Conservation (phyloP, 1,139 yeast species). For the Trichomonascaceae sp. region DNA sequence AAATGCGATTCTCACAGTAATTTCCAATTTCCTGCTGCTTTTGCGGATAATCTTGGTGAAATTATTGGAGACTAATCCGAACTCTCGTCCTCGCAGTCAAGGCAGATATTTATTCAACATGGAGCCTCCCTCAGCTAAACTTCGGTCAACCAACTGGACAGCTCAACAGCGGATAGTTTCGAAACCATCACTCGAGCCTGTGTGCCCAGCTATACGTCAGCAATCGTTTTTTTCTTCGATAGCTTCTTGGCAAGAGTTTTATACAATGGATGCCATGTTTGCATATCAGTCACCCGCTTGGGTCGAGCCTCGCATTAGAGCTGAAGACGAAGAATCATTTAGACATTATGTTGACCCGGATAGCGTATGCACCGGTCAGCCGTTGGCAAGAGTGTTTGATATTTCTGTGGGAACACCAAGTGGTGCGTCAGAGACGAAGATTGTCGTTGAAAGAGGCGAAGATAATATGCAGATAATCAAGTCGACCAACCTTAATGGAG, state of each 20-base stretch:
- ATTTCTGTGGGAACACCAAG: slow-evolving; percentile 4
- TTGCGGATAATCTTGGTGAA: background rate
- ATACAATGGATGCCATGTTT: slow-evolving; percentile 26
- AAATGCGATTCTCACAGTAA: background rate
- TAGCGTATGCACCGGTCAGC: slow-evolving; percentile 1
- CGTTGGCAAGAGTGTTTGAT: slow-evolving; percentile 3
- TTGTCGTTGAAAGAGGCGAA: slow-evolving; percentile 2
- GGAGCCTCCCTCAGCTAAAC: background rate
- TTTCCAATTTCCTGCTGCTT: background rate
- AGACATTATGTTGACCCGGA: slow-evolving; percentile 6
- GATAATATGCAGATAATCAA: slow-evolving; percentile 10
- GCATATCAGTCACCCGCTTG: slow-evolving; percentile 24
- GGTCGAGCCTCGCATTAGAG: slow-evolving; percentile 7
- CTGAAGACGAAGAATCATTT: slow-evolving; percentile 4
- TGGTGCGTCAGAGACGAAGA: slow-evolving; percentile 7
- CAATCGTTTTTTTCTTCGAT: slow-evolving; percentile 21
- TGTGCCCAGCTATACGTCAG: slow-evolving; percentile 1
- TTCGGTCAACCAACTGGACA: background rate
- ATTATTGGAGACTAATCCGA: background rate
- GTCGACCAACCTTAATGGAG: slow-evolving; percentile 16
- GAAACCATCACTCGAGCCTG: slow-evolving; percentile 2
- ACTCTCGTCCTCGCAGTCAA: background rate
- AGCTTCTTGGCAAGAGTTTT: slow-evolving; percentile 33
- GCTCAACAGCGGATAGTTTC: background rate
- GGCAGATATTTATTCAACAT: slow-evolving; percentile 1